Evolutionary conservation across 176 grass and related monocot genomes (phyloP).

Genomic region (Eragrostis nindensis): DNA sequence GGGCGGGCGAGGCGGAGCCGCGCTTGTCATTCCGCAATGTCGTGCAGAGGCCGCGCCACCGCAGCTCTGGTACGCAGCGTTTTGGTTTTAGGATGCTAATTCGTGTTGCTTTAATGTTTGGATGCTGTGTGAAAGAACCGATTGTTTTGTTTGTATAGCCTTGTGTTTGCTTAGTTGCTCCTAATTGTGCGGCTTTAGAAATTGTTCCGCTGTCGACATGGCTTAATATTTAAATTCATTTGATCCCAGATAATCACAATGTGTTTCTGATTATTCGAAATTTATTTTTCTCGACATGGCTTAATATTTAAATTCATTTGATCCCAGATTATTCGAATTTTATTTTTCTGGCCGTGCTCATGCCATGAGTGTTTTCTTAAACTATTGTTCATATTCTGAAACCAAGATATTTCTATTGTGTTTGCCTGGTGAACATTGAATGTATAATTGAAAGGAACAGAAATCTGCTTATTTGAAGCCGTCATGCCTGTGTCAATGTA

Average conservation of each 20-base stretch:
- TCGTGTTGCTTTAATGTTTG: background rate
- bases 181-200: background rate
- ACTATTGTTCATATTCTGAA: background rate
- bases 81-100: background rate
- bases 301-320: background rate
- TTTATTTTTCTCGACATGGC: background rate
- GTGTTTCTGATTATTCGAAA: background rate
- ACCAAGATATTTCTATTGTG: background rate
- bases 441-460: background rate
- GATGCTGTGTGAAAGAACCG: background rate
- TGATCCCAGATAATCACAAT: background rate
- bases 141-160: background rate
- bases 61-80: conserved; percentile 58
- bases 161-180: background rate
- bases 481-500: background rate
- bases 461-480: conserved; percentile 12
- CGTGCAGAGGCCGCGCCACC: conserved; percentile 89
- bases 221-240: background rate
- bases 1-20: conserved; percentile 91
- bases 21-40: conserved; percentile 82
- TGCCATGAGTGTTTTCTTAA: background rate
- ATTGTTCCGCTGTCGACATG: background rate
- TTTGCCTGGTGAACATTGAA: background rate
- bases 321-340: background rate
- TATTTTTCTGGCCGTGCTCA: background rate